Base-by-base conservation (phyloP, 2,329 filamentous ascomycete species). In the Hypoxylon rubiginosum region DNA sequence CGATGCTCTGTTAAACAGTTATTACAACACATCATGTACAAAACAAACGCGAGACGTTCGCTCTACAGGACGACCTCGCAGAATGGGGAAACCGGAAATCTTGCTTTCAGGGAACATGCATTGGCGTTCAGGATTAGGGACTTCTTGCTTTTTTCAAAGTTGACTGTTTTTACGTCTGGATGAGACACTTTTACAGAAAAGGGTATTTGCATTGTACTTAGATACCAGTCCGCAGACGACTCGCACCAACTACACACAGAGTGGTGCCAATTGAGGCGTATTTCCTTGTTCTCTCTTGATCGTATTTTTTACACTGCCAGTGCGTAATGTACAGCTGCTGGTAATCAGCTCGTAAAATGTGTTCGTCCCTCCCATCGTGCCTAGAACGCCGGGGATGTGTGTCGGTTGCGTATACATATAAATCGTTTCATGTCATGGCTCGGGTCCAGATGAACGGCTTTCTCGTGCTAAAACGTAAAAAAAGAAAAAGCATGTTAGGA, bases 371-470 rank as follows among this genome's bases (percentile, higher is more conserved):
- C 54, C 34, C 19, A 56, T 48, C 45, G 51, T 48, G 41, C 66
- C 51, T 52, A 52, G 28, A 72, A 68, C 63, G 66, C 72, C 66
- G 61, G 60, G 56, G 58, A 71, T 54, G 28, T 21, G 62, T 39
- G 30, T n/a, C 46, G 67, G 24, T n/a, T 48, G 8, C 24, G 9
- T 28, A n/a, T 53, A 45, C 39, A 28, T 13, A 11, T 52, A 34
- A 30, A 53, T 48, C 17, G 8, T 30, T n/a, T 67, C n/a, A 58
- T 62, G 72, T 72, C 39, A 64, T 70, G 46, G 45, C 64, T 77
- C 81, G 80, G 46, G 80, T 74, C 82, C 84, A 88, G 65, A 88
- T 82, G 67, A 88, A 87, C 2, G 85, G 83, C 74, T 88, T 88
- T 71, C 87, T 81, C 69, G 87, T 88, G 61, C 86, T 89, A 26